phyloP scores from a whole-genome alignment of 768 basidiomycete species.

The Mycena galopus region DNA sequence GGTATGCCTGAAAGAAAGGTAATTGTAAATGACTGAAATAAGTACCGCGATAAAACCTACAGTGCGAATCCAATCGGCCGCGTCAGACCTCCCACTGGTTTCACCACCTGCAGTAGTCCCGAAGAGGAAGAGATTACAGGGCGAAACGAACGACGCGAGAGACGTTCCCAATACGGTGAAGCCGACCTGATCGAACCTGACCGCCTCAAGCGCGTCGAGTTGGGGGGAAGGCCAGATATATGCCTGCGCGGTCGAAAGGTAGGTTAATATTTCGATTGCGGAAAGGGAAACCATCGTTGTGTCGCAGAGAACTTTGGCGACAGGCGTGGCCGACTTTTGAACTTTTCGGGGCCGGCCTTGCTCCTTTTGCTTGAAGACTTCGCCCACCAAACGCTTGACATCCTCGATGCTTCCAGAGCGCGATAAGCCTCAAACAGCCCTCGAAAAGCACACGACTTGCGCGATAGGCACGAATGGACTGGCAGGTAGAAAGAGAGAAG shows the following conservation, averaged over 20 bases:
- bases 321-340: too few relatives aligned
- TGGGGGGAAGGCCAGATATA: slow-evolving; percentile 14
- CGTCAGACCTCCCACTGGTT: neutral
- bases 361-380: neutral
- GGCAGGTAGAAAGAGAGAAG: too few relatives aligned
- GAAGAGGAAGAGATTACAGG: neutral
- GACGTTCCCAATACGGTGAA: too few relatives aligned
- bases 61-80: slow-evolving; percentile 17
- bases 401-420: neutral
- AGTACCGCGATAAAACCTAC: neutral
- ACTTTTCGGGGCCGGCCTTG: neutral
- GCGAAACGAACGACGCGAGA: neutral
- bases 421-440: neutral
- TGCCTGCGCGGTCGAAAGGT: neutral
- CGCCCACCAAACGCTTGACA: neutral
- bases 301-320: too few relatives aligned
- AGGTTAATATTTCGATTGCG: neutral
- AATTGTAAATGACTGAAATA: neutral
- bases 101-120: neutral
- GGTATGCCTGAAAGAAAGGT: slow-evolving; percentile 35
- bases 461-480: too few relatives aligned
- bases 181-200: neutral
- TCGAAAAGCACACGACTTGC: neutral
- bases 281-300: slow-evolving; percentile 15
- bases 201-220: neutral